Evolutionary conservation across 495 filamentous ascomycete genomes (phyloP), one percentile per base, ranked within the genome.

Genomic region (Aspergillus taichungensis): DNA sequence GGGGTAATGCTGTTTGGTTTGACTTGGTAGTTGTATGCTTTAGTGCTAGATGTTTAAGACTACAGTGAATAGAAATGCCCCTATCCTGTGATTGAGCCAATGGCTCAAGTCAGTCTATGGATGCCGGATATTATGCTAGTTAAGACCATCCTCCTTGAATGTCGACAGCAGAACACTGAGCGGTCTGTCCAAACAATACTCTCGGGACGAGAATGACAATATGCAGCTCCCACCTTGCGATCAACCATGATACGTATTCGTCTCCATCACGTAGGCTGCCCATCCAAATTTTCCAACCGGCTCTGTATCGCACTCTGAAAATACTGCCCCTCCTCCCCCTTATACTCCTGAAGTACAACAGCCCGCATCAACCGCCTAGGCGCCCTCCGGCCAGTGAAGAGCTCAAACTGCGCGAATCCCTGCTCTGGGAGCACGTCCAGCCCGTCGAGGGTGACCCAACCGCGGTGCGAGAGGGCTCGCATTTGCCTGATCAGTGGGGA

Each of bases 381-480:
- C 13, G 85, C 85, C 53, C 83, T 75, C 14, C 85, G 73, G 1
- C 85, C 86, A 1, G 84, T 86, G 63, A 89, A 86, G 11, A 89
- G 62, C 57, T 89, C 85, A 54, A 89, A 91, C 28, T 87, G 84
- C 34, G 84, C 84, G 57, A 84, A 87, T 0, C 82, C 86, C 69
- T 88, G 85, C 62, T 89, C 85, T 0, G 80, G 78, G 2, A 91
- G 72, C 6, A 89, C 76, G 47, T 88, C 86, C 6, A 89, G 67
- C 5, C 85, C 85, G 46, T 89, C 84, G 35, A 89, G 72, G 5
- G 83, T 78, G 2, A 84, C 77, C 84, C 84, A 91, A 0, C 78
- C 77, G 5, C 68, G 66, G 24, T 78, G 74, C 0, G 79, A 76
- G 10, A 84, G 57, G 9, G 55, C 56, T 6, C 72, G 62, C 8